Conservation (phyloP, 164 flowering plant genomes). For the Stephania japonica region DNA sequence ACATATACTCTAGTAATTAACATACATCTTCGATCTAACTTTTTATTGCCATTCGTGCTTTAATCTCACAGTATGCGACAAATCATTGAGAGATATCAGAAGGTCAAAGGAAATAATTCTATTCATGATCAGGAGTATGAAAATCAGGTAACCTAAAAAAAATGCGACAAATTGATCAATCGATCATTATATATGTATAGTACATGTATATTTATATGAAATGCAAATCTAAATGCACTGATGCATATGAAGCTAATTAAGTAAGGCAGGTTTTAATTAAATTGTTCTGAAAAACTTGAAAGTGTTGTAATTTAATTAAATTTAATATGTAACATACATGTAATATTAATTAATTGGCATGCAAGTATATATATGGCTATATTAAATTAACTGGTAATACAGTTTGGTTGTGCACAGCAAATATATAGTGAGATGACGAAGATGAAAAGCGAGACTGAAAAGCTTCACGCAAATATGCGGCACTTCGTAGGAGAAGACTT, state of each 20-base stretch:
- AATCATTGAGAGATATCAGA: conserved; percentile 31
- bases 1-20: background rate
- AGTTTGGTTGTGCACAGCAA: conserved; percentile 14
- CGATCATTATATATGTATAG: too few relatives aligned
- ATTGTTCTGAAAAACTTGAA: too few relatives aligned
- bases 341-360: background rate
- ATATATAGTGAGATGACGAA: conserved; percentile 28
- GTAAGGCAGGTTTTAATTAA: too few relatives aligned
- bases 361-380: background rate
- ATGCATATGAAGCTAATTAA: too few relatives aligned
- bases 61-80: conserved; percentile 30
- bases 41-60: background rate
- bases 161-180: background rate
- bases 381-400: background rate
- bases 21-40: background rate
- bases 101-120: conserved; percentile 16
- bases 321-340: too few relatives aligned
- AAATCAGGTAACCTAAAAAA: conserved; percentile 21
- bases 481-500: conserved; percentile 34
- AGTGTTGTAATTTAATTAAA: too few relatives aligned
- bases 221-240: too few relatives aligned
- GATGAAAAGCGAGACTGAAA: conserved; percentile 31
- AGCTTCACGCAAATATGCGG: conserved; percentile 35
- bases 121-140: conserved; percentile 21
- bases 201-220: background rate